These are phyloP conservation scores for Tricladium varicosporioides DNA, from an alignment of 2,329 filamentous ascomycete genomes.

Conservation along the genomic window DNA sequence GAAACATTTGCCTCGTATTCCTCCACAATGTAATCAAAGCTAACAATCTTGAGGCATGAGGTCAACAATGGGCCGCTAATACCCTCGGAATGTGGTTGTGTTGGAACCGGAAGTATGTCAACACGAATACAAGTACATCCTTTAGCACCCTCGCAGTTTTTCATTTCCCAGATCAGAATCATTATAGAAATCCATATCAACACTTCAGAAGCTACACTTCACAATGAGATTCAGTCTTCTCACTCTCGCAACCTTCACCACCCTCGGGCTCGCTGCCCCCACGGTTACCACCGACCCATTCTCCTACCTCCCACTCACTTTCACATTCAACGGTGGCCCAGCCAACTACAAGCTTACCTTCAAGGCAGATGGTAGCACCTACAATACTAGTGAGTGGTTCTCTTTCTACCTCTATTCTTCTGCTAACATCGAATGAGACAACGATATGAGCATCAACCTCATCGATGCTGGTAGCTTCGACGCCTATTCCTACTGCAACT, in stretches of 20 bases:
- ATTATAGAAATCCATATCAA: background rate
- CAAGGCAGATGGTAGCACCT: slow-evolving; percentile 40
- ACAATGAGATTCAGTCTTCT: slow-evolving; percentile 2
- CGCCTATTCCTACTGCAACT: slow-evolving; percentile 42
- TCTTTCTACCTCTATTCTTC: background rate
- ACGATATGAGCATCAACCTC: slow-evolving; percentile 38
- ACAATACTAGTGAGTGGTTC: slow-evolving; percentile 37
- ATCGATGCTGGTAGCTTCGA: slow-evolving; percentile 45
- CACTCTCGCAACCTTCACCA: background rate
- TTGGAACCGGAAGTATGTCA: too few species aligned
- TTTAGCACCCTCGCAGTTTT: too few species aligned
- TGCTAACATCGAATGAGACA: slow-evolving; percentile 33
- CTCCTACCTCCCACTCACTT: slow-evolving; percentile 26
- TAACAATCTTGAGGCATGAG: too few species aligned
- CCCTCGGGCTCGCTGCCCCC: background rate
- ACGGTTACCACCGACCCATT: background rate
- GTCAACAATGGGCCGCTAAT: too few species aligned
- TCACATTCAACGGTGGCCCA: slow-evolving; percentile 45
- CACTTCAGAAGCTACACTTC: background rate
- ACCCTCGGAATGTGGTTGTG: too few species aligned
- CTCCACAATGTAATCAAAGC: too few species aligned
- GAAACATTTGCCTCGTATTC: too few species aligned
- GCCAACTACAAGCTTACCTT: slow-evolving; percentile 42
- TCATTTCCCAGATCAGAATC: background rate
- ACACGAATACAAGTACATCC: too few species aligned